Percentiles rank a stretch among this genome's conserved stretches.
Evolutionary conservation across 305 asterid genomes (phyloP).

Genomic region (Fraxinus albicans): DNA sequence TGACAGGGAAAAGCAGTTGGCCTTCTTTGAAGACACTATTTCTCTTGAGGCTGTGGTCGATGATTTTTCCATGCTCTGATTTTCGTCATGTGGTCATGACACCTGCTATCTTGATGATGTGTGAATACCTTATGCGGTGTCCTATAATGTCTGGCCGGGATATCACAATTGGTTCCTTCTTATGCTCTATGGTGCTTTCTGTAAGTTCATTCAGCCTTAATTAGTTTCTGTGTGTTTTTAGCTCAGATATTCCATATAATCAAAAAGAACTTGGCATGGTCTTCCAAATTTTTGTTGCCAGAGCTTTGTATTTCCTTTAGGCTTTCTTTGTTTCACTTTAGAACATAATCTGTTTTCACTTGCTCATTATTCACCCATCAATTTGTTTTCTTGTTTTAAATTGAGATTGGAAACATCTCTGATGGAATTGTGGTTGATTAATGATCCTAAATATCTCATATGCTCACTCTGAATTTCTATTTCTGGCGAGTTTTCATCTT

Average conservation of each 20-base stretch:
- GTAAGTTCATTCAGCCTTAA: constrained; percentile 44
- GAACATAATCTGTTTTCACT: background rate
- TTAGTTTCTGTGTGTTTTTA: background rate
- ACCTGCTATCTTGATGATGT: constrained; percentile 76
- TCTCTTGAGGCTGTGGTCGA: constrained; percentile 84
- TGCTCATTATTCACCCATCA: background rate
- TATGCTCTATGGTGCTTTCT: constrained; percentile 83
- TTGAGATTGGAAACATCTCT: background rate
- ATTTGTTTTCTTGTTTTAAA: background rate
- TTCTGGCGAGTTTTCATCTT: background rate
- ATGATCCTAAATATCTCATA: background rate
- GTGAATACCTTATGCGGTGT: constrained; percentile 84
- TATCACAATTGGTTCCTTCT: constrained; percentile 77
- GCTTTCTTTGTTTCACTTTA: background rate
- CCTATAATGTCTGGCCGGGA: constrained; percentile 71
- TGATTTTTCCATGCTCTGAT: constrained; percentile 98
- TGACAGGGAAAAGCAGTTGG: constrained; percentile 81
- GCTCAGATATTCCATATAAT: background rate
- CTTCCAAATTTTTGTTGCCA: background rate
- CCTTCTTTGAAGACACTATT: constrained; percentile 83
- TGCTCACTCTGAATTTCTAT: background rate
- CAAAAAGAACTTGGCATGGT: background rate
- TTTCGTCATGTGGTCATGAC: constrained; percentile 92
- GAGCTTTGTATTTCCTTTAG: background rate
- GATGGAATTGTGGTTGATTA: background rate